Evolutionary conservation across 139 green algal genomes (phyloP), one percentile per base, ranked within the genome.

Genomic region (Penium margaritaceum): DNA sequence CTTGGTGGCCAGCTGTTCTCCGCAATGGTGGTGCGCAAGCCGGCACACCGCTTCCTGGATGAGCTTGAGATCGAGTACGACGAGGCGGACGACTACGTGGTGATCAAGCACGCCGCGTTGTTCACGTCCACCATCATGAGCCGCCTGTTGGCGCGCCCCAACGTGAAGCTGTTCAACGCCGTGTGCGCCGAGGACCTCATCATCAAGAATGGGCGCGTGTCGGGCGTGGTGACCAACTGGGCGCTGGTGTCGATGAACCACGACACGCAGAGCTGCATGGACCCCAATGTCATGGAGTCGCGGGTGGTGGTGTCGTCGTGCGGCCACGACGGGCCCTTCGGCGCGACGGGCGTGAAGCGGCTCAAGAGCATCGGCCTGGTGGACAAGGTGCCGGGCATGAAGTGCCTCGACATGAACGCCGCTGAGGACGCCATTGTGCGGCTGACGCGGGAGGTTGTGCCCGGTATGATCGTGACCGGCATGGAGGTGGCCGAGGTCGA

Each of bases 131-230:
- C 90, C 29, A 83, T 98, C 33, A 86, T 97, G 76, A 88, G 85
- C 73, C 91, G 96, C 78, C 92, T 97, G 29, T 87, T 97, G 37
- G 74, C 75, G 0, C 41, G 57, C 7, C 89, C 89, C 73, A 97
- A 97, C 77, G 84, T 98, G 54, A 97, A 96, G 87, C 89, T 98
- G 3, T 98, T 97, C 91, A 98, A 98, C 83, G 93, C 93, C 5
- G 91, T 87, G 0, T 89, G 89, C 3, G 90, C 80, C 5, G 74
- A 84, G 53, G 78, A 84, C 36, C 41, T 84, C 43, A 90, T 94
- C 72, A 71, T 94, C 34, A 87, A 85, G 73, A 55, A 55, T 30
- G 70, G 61, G 0, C 61, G 70, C 3, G 70, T 96, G 63, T 85
- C 75, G 30, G 92, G 93, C 39, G 90, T 95, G 0, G 93, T 98